A percentile compares a stretch with the other conserved stretches of the same genome.
Evolutionary conservation across 805 yeast genomes (phyloP).

Genomic region (Candida glaebosa): DNA sequence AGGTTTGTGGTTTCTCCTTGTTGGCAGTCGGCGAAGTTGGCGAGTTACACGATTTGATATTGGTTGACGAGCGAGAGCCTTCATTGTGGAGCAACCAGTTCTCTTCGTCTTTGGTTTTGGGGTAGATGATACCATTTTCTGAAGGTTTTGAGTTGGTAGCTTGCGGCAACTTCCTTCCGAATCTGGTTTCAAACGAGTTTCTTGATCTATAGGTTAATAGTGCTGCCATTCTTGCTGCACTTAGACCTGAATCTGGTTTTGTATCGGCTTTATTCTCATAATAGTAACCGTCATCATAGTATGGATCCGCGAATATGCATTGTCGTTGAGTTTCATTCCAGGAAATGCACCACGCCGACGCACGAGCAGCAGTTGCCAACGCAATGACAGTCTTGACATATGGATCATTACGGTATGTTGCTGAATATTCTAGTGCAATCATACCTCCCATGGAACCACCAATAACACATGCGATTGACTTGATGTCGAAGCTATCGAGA

Average conservation of each 20-base stretch:
- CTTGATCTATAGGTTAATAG: constrained; percentile 88
- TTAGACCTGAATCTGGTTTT: constrained; percentile 81
- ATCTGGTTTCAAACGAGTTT: constrained; percentile 85
- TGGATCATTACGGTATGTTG: constrained; percentile 53
- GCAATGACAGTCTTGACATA: constrained; percentile 76
- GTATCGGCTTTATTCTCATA: constrained; percentile 56
- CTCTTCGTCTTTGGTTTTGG: constrained; percentile 58
- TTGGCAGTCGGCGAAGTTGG: constrained; percentile 10
- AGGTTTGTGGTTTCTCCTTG: constrained; percentile 45
- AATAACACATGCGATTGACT: constrained; percentile 73
- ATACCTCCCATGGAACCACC: constrained; percentile 99
- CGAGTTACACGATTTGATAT: constrained; percentile 5
- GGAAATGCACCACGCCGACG: constrained; percentile 97
- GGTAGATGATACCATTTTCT: constrained; percentile 31
- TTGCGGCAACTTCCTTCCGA: constrained; percentile 66
- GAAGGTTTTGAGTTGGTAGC: constrained; percentile 1
- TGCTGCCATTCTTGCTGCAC: constrained; percentile 98
- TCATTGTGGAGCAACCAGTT: constrained; percentile 87
- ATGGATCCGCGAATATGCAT: constrained; percentile 92
- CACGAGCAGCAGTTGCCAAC: constrained; percentile 89
- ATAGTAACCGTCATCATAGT: constrained; percentile 82
- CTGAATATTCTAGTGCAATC: constrained; percentile 85
- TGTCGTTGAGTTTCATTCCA: constrained; percentile 99
- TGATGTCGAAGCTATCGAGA: constrained; percentile 77
- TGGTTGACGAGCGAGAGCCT: constrained; percentile 46